These are phyloP conservation scores for Diatrype stigma DNA, from an alignment of 2,329 filamentous ascomycete species.

Conservation along the genomic window DNA sequence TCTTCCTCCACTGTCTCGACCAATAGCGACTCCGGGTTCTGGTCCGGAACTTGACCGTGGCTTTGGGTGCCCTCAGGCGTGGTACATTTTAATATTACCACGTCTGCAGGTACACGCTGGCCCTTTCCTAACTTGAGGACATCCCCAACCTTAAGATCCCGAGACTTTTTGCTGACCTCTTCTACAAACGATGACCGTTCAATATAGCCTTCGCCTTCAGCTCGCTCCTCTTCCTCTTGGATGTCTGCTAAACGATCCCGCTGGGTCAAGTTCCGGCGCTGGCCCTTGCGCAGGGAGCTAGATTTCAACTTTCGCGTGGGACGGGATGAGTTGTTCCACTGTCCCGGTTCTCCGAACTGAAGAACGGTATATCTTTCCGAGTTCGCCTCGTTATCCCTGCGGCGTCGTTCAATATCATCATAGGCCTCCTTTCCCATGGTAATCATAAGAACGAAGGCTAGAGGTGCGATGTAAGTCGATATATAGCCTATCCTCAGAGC, in stretches of 20 bases:
- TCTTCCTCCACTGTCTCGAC: slow-evolving; percentile 34
- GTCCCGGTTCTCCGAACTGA: slow-evolving; percentile 58
- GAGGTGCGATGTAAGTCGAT: slow-evolving; percentile 86
- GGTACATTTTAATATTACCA: slow-evolving; percentile 84
- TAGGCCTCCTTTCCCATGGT: slow-evolving; percentile 94
- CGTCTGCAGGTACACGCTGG: slow-evolving; percentile 88
- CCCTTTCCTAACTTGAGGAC: slow-evolving; percentile 91
- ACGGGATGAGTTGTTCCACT: slow-evolving; percentile 29
- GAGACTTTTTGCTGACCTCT: slow-evolving; percentile 76
- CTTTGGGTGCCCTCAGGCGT: slow-evolving; percentile 46
- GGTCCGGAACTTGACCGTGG: slow-evolving; percentile 26
- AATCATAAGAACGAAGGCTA: slow-evolving; percentile 87
- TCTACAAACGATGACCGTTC: slow-evolving; percentile 48
- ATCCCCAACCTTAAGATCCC: slow-evolving; percentile 89
- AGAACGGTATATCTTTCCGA: slow-evolving; percentile 82
- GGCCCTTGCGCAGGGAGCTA: slow-evolving; percentile 32
- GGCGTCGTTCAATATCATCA: slow-evolving; percentile 83
- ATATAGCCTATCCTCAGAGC: slow-evolving; percentile 89
- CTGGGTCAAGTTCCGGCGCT: slow-evolving; percentile 31
- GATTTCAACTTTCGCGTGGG: slow-evolving; percentile 45
- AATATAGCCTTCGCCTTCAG: slow-evolving; percentile 37
- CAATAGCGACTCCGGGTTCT: slow-evolving; percentile 36
- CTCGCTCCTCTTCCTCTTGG: slow-evolving; percentile 61
- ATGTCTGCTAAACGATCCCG: slow-evolving; percentile 57
- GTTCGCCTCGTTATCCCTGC: slow-evolving; percentile 90